Evolutionary conservation across 2,329 filamentous ascomycete species (phyloP).

Genomic region (Colletotrichum lini): DNA sequence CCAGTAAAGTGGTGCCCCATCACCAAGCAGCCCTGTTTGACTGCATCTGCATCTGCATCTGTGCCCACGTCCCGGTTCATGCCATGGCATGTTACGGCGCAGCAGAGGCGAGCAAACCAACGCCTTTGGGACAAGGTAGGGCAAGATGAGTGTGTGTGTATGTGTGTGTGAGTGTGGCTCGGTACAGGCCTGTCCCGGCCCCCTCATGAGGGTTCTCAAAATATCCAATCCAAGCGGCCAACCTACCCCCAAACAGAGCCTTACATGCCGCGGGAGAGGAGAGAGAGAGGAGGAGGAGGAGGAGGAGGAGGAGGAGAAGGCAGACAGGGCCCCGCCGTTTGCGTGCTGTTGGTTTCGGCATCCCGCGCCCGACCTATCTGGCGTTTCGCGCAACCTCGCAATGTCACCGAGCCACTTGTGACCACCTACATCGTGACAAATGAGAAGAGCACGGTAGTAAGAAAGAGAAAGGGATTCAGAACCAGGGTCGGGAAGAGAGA

Average conservation of each 20-base stretch:
- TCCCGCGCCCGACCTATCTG: not conserved
- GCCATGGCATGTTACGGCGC: constrained; percentile 29
- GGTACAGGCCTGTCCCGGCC: constrained; percentile 16
- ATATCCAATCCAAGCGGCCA: constrained; percentile 1
- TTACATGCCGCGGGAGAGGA: not conserved
- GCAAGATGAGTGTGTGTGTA: constrained; percentile 1
- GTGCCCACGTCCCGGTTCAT: constrained; percentile 30
- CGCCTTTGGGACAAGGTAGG: not conserved
- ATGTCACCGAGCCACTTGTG: not conserved
- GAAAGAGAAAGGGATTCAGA: not conserved
- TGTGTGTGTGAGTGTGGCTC: not conserved
- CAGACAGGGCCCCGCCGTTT: constrained; percentile 1
- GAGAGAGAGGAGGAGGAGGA: not conserved
- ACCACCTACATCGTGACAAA: not conserved
- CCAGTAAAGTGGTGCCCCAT: constrained; percentile 62
- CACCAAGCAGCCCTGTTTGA: constrained; percentile 50
- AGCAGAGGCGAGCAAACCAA: constrained; percentile 8
- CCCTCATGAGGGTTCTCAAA: not conserved
- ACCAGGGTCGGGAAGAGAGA: constrained; percentile 7
- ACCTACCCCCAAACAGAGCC: not conserved
- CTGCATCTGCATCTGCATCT: constrained; percentile 34
- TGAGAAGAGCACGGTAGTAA: not conserved
- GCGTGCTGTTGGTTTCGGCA: not conserved
- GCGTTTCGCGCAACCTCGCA: not conserved
- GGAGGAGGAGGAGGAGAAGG: not conserved